These are phyloP conservation scores for Colletotrichum liriopes DNA, from an alignment of 2,329 filamentous ascomycete species.

Conservation along the genomic window DNA sequence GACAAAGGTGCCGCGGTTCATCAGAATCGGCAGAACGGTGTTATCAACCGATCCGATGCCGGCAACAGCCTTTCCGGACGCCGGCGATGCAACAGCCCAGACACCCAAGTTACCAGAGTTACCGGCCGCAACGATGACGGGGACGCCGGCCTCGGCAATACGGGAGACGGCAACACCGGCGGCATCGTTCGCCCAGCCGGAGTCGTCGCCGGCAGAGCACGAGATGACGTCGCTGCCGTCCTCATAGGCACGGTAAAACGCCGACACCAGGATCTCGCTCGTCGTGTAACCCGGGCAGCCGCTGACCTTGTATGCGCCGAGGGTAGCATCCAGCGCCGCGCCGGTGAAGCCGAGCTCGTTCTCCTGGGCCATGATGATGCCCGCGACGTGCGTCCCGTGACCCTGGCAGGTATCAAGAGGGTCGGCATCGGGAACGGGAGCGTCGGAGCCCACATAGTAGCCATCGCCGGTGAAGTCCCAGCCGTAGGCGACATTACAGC, in stretches of 20 bases:
- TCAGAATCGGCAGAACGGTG: constrained; percentile 38
- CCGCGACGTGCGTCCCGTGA: constrained; percentile 63
- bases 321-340: constrained; percentile 57
- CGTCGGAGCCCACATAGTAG: constrained; percentile 47
- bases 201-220: constrained; percentile 47
- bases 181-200: constrained; percentile 49
- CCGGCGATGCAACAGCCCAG: constrained; percentile 46
- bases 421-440: constrained; percentile 56
- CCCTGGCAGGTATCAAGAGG: constrained; percentile 57
- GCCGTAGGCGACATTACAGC: constrained; percentile 63
- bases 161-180: constrained; percentile 48
- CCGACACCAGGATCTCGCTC: constrained; percentile 59
- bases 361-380: constrained; percentile 61
- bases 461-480: constrained; percentile 64
- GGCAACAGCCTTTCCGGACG: constrained; percentile 47
- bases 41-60: constrained; percentile 48
- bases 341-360: constrained; percentile 57
- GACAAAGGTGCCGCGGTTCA: constrained; percentile 42
- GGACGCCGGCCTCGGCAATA: constrained; percentile 50
- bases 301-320: constrained; percentile 59
- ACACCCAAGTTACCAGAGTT: constrained; percentile 48
- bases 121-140: constrained; percentile 48
- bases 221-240: constrained; percentile 56
- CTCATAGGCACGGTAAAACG: constrained; percentile 60
- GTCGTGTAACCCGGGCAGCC: constrained; percentile 52